Percentiles rank a stretch among this genome's conserved stretches.
Conservation (phyloP, 2,329 filamentous ascomycete genomes). For the Pseudogymnoascus sp. region DNA sequence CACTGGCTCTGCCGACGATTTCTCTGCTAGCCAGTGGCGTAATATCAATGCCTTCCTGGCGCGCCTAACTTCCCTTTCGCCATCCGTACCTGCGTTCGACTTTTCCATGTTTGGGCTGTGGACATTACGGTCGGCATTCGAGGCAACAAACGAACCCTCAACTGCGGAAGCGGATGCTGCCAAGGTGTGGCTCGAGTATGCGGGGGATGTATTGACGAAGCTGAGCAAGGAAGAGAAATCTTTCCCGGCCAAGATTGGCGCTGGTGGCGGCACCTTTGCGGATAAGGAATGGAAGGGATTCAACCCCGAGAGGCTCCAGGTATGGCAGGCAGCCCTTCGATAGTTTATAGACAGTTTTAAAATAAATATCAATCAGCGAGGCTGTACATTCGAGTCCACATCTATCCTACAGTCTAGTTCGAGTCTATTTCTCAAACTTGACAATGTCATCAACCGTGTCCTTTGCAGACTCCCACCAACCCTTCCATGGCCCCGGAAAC, state of each 20-base stretch:
- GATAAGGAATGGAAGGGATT: constrained; percentile 25
- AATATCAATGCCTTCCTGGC: constrained; percentile 25
- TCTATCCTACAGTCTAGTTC: no score
- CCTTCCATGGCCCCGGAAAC: constrained; percentile 8
- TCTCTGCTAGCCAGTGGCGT: constrained; percentile 15
- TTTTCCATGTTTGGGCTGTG: constrained; percentile 27
- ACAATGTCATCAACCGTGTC: constrained; percentile 11
- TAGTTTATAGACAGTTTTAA: neutral
- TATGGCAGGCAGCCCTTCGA: constrained; percentile 20
- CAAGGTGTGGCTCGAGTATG: constrained; percentile 22
- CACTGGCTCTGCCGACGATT: constrained; percentile 12
- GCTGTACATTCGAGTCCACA: no score
- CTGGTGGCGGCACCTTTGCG: constrained; percentile 17
- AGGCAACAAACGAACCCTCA: constrained; percentile 15
- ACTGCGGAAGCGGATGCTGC: constrained; percentile 19
- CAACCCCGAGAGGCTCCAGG: constrained; percentile 22
- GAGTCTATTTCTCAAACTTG: neutral
- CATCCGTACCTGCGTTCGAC: constrained; percentile 18
- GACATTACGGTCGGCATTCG: constrained; percentile 26
- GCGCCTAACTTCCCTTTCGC: constrained; percentile 21
- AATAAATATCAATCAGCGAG: neutral
- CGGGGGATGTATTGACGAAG: constrained; percentile 16
- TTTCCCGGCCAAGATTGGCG: constrained; percentile 18
- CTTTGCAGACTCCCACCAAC: constrained; percentile 9
- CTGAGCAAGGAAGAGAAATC: constrained; percentile 12